These are phyloP conservation scores for Pseudozyma thailandica DNA, from an alignment of 1,284 basidiomycete species.

Conservation along the genomic window DNA sequence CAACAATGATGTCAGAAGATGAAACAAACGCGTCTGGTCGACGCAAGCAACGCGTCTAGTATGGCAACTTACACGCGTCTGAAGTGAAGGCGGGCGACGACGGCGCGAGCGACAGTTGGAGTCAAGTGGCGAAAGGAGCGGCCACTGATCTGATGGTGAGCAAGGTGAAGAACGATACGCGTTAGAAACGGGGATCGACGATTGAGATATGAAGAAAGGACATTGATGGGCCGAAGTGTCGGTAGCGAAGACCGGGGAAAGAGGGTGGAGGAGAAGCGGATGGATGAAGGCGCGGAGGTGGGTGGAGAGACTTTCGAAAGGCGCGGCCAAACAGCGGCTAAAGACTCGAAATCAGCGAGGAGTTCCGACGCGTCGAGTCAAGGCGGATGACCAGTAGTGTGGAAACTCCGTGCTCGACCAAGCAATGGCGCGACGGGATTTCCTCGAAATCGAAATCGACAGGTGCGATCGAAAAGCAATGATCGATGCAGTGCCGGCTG, in stretches of 20 bases:
- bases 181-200: constrained; percentile 25
- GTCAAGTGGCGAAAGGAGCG: constrained; percentile 9
- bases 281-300: constrained; percentile 21
- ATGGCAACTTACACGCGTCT: constrained; percentile 41
- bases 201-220: constrained; percentile 12
- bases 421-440: constrained; percentile 7
- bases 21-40: constrained; percentile 20
- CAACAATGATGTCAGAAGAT: constrained; percentile 25
- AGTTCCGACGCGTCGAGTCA: constrained; percentile 8
- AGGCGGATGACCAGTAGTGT: constrained; percentile 11
- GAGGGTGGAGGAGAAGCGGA: constrained; percentile 33
- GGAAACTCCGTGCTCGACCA: neutral
- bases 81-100: constrained; percentile 38
- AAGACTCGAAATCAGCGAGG: neutral
- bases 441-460: constrained; percentile 10
- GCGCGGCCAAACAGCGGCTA: neutral
- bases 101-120: constrained; percentile 24
- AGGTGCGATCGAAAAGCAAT: neutral
- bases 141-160: constrained; percentile 13
- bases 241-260: constrained; percentile 9
- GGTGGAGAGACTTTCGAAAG: neutral
- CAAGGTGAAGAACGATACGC: constrained; percentile 9
- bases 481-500: no score
- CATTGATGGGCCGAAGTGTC: constrained; percentile 4
- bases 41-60: constrained; percentile 27